Conservation (phyloP, 2,329 filamentous ascomycete species). For the Seiridium cupressi region DNA sequence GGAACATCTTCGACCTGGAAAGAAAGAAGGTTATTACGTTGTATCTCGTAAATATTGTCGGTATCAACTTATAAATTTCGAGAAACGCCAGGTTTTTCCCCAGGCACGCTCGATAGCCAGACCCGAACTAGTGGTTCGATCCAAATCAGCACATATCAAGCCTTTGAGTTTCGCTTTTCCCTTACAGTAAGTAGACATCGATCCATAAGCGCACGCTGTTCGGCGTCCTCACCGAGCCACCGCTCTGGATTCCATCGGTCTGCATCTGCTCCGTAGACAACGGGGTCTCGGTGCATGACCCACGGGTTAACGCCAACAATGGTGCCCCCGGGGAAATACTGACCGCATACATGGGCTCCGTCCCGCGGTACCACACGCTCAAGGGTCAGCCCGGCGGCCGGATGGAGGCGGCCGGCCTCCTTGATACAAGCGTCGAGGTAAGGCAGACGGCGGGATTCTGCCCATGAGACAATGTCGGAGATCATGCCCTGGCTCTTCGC, state of each 20-base stretch:
- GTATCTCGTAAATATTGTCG: too few species aligned
- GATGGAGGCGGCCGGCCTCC: conserved; percentile 42
- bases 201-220: too few species aligned
- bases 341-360: conserved; percentile 25
- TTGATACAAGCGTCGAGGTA: conserved; percentile 42
- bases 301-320: conserved; percentile 27
- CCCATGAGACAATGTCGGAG: neutral
- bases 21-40: too few species aligned
- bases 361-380: conserved; percentile 38
- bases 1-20: too few species aligned
- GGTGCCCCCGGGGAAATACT: conserved; percentile 22
- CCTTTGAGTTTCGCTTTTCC: too few species aligned
- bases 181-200: too few species aligned
- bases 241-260: conserved; percentile 38
- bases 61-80: neutral
- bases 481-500: neutral
- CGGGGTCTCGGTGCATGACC: conserved; percentile 27
- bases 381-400: conserved; percentile 35
- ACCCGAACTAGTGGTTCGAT: neutral
- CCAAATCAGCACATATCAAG: too few species aligned
- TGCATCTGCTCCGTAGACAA: conserved; percentile 36
- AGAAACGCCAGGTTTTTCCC: neutral
- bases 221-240: conserved; percentile 28
- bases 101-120: neutral
- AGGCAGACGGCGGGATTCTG: conserved; percentile 6